A percentile compares a stretch with the other conserved stretches of the same genome.
phyloP scores from a whole-genome alignment of 352 stramenopile species.

The Phytophthora fragariae region DNA sequence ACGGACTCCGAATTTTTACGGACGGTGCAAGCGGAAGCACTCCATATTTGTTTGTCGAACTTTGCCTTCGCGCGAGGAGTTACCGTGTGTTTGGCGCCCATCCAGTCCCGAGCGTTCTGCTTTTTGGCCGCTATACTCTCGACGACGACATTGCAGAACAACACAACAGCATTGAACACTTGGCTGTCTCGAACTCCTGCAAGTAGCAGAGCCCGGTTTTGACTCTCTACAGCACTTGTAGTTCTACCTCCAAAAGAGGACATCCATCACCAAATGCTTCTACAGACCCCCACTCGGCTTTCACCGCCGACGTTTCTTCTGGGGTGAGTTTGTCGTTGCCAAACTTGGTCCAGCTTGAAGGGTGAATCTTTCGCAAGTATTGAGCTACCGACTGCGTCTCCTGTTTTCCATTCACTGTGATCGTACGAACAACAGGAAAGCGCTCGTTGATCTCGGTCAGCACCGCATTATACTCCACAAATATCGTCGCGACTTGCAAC shows the following conservation, averaged over 20 bases:
- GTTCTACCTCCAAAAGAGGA: neutral
- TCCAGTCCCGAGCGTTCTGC: neutral
- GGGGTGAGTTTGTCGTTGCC: neutral
- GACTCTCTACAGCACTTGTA: too few relatives aligned
- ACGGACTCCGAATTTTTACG: neutral
- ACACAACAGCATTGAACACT: neutral
- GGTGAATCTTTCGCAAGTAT: neutral
- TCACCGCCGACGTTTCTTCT: neutral
- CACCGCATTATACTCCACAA: neutral
- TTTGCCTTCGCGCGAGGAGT: neutral
- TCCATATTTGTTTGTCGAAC: neutral
- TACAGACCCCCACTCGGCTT: neutral
- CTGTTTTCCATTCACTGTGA: neutral
- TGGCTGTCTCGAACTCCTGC: neutral
- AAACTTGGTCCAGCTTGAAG: neutral
- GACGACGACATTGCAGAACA: neutral
- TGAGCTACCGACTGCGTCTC: neutral
- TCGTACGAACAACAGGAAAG: neutral
- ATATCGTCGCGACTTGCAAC: neutral
- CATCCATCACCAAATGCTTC: neutral
- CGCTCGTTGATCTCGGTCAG: neutral
- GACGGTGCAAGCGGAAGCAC: neutral
- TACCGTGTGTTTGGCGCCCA: neutral
- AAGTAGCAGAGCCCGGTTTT: neutral
- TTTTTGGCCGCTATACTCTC: too few relatives aligned